Conservation (phyloP, 192 early-diverging fungal species). For the Dispira simplex region DNA sequence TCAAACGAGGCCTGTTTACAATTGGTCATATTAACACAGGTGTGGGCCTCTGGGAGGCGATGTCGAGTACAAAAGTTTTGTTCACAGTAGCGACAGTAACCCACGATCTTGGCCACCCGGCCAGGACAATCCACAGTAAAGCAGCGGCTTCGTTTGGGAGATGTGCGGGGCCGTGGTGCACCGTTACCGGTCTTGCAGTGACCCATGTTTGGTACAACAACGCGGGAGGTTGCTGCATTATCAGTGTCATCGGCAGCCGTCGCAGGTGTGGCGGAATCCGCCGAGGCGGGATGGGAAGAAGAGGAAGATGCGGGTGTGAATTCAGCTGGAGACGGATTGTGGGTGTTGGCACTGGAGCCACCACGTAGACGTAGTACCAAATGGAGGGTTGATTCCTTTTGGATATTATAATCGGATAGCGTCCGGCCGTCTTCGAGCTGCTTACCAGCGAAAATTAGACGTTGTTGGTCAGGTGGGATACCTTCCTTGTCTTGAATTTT, state of each 20-base stretch:
- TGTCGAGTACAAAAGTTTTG: constrained; percentile 49
- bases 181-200: background rate
- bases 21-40: constrained; percentile 43
- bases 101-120: constrained; percentile 51
- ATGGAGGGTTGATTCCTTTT: constrained; percentile 71
- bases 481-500: constrained; percentile 84
- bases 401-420: constrained; percentile 65
- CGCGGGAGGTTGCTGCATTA: background rate
- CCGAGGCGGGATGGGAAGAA: background rate
- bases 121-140: constrained; percentile 19
- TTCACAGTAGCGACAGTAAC: constrained; percentile 49
- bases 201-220: background rate
- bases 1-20: constrained; percentile 44
- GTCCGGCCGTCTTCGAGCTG: constrained; percentile 68
- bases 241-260: background rate
- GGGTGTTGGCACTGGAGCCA: constrained; percentile 56
- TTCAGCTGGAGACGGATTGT: background rate
- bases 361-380: constrained; percentile 67
- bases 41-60: constrained; percentile 58
- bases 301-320: background rate
- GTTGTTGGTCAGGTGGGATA: constrained; percentile 75
- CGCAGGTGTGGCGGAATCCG: background rate
- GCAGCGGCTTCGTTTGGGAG: constrained; percentile 4
- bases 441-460: constrained; percentile 69
- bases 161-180: background rate